Evolutionary conservation across 192 early-diverging fungal genomes (phyloP).

Genomic region (Coemansia sp.): DNA sequence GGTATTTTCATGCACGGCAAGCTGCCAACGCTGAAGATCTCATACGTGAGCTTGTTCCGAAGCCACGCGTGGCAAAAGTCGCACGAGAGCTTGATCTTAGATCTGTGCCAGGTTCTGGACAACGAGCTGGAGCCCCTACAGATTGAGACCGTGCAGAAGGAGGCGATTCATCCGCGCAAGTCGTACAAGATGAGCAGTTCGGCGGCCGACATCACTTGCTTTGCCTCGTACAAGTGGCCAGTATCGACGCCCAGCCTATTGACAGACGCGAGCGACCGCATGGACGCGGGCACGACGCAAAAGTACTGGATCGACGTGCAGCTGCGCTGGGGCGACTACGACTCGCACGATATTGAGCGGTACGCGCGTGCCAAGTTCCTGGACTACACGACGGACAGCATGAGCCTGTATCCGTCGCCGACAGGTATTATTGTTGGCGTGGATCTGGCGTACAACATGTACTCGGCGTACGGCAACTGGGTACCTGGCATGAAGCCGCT

Average conservation of each 20-base stretch:
- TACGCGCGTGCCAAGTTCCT: slow-evolving; percentile 98
- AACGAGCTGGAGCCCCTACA: slow-evolving; percentile 96
- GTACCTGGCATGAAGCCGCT: slow-evolving; percentile 98
- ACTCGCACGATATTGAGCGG: slow-evolving; percentile 98
- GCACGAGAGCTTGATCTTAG: slow-evolving; percentile 83
- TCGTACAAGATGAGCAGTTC: slow-evolving; percentile 99
- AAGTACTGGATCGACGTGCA: slow-evolving; percentile 99
- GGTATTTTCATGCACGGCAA: slow-evolving; percentile 99
- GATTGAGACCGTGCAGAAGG: slow-evolving; percentile 98
- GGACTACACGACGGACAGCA: slow-evolving; percentile 97
- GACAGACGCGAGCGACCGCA: slow-evolving; percentile 91
- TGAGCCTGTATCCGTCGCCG: slow-evolving; percentile 99
- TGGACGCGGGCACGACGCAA: slow-evolving; percentile 95
- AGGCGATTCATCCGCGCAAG: slow-evolving; percentile 98
- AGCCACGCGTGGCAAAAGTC: slow-evolving; percentile 99
- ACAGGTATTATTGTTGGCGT: slow-evolving; percentile 96
- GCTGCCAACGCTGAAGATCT: slow-evolving; percentile 99
- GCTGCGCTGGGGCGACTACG: slow-evolving; percentile 97
- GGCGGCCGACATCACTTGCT: slow-evolving; percentile 89
- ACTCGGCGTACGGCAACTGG: slow-evolving; percentile 97
- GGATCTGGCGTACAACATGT: slow-evolving; percentile 96
- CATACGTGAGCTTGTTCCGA: slow-evolving; percentile 97
- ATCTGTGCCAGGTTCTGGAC: slow-evolving; percentile 93
- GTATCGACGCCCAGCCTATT: slow-evolving; percentile 93
- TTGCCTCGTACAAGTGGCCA: slow-evolving; percentile 98